These are phyloP conservation scores for Fusarium clavum DNA, from an alignment of 2,329 filamentous ascomycete genomes.

Conservation along the genomic window DNA sequence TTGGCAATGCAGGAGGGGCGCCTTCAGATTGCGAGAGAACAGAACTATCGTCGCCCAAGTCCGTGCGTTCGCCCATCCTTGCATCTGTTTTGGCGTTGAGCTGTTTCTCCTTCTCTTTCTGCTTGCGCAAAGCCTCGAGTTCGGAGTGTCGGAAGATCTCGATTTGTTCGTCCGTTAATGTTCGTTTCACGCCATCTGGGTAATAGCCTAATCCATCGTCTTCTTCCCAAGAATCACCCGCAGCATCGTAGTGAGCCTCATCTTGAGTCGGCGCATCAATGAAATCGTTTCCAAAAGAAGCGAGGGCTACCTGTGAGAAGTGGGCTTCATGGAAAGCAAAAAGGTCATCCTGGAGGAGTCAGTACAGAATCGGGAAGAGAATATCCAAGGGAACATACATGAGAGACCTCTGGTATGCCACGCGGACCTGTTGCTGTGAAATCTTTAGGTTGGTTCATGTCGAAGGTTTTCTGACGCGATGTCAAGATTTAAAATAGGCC, in stretches of 20 bases:
- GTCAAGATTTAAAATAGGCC: conserved; percentile 7
- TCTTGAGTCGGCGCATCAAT: conserved; percentile 49
- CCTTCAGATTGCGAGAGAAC: conserved; percentile 18
- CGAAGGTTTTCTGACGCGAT: conserved; percentile 21
- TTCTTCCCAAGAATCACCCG: conserved; percentile 58
- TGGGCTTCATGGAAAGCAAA: conserved; percentile 69
- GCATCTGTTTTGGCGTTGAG: not conserved
- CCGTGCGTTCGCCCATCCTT: conserved; percentile 33
- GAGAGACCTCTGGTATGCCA: conserved; percentile 43
- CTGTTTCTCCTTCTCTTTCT: conserved; percentile 60
- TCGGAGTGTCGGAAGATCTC: conserved; percentile 92
- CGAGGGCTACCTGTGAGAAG: conserved; percentile 62
- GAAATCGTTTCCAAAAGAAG: conserved; percentile 61
- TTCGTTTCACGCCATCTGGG: conserved; percentile 85
- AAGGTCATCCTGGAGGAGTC: conserved; percentile 67
- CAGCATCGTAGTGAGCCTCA: conserved; percentile 47
- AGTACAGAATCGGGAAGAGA: conserved; percentile 14
- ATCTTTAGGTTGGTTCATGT: conserved; percentile 40
- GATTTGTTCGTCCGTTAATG: conserved; percentile 91
- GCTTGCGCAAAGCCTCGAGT: conserved; percentile 75
- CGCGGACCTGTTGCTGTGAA: conserved; percentile 24
- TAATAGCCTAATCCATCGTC: conserved; percentile 85
- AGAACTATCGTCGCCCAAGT: conserved; percentile 17
- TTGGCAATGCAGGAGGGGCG: conserved; percentile 12
- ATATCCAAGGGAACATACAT: conserved; percentile 32